Evolutionary conservation across 1,139 yeast genomes (phyloP), one percentile per base, ranked within the genome.

Genomic region (Pichia sp.): DNA sequence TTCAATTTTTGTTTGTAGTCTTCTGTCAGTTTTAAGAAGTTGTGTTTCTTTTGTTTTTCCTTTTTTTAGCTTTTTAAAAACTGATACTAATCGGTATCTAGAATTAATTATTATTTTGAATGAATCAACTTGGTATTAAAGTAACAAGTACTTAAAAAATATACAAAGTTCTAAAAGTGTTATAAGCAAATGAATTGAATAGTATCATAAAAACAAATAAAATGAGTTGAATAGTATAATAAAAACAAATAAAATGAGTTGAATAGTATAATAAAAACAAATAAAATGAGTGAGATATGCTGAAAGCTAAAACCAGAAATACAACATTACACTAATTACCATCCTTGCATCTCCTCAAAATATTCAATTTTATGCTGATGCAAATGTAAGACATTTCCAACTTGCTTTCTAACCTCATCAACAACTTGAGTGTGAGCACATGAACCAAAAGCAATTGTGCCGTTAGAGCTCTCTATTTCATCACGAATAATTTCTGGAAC

Each of bases 371-470:
- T 53, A 26, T 49, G 46, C 7, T 38, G 35, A 23, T 39, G 16
- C 4, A 34, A 9, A 31, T 42, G 39, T 10, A 57, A 43, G 8
- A 40, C 45, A 8, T 45, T 31, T 10, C 54, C 55, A 35, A 67
- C 62, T 5, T 64, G 52, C 16, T 57, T 56, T 56, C 77, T 66
- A 11, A 73, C 58, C 39, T 68, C 69, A 60, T 80, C 86, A 37
- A 67, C 72, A 72, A 73, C 66, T 16, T 59, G 59, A 11, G 76
- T 72, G 49, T 72, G 76, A 0, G 75, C 77, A 57, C 79, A 75
- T 1, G 71, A 63, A 27, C 72, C 67, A 52, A 71, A 67, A 10
- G 73, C 73, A 29, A 73, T 56, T 0, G 78, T 65, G 2, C 72
- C 73, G 6, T 47, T 47, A 5, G 75, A 59, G 40, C 64, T 68